These are phyloP conservation scores for Megacollybia marginata DNA, from an alignment of 768 basidiomycete species.

Conservation along the genomic window DNA sequence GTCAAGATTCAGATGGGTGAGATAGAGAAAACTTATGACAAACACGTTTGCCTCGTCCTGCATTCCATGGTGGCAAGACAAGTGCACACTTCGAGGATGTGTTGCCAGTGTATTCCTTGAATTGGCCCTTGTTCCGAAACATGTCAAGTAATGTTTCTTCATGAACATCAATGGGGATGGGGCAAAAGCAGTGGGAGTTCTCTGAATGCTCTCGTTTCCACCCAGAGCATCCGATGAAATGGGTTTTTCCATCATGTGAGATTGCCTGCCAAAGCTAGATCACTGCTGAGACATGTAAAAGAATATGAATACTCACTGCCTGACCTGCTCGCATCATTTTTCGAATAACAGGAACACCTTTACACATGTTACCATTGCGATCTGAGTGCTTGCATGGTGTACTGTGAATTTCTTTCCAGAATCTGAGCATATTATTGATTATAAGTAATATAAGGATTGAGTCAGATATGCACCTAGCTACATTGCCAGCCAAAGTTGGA, in stretches of 20 bases:
- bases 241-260: background rate
- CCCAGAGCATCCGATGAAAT: constrained; percentile 2
- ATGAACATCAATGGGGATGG: constrained; percentile 4
- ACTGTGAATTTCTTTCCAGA: constrained; percentile 3
- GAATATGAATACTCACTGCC: too few species aligned
- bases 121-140: constrained; percentile 4
- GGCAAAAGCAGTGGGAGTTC: constrained; percentile 1
- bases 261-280: background rate
- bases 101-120: background rate
- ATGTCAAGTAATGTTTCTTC: constrained; percentile 3
- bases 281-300: background rate
- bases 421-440: background rate
- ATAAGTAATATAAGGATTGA: too few species aligned
- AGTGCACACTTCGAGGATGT: background rate
- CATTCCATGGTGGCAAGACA: constrained; percentile 1
- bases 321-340: background rate
- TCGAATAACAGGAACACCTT: background rate
- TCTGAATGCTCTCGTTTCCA: background rate
- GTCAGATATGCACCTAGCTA: too few species aligned
- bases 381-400: background rate
- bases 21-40: constrained; percentile 1
- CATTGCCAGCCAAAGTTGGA: background rate
- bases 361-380: background rate
- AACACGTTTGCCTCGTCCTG: constrained; percentile 1
- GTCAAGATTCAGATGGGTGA: background rate